Base-by-base conservation (phyloP, 2,329 filamentous ascomycete genomes). In the Emmonsiellopsis sp. region DNA sequence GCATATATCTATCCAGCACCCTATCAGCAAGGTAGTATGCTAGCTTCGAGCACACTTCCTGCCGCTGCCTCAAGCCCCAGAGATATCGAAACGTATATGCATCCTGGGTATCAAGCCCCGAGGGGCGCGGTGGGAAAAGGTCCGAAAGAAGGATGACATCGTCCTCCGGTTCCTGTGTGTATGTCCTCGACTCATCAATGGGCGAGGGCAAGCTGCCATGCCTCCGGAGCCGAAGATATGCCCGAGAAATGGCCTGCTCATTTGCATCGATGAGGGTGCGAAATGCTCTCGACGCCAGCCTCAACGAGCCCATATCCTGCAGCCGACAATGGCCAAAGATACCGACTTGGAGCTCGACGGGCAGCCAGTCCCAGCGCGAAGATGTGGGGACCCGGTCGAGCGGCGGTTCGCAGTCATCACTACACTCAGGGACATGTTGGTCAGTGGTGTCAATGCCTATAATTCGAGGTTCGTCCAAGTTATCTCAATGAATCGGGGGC, bases 61-160 rank as follows among this genome's bases (percentile, higher is more conserved):
- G 70, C 52, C 70, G 63, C 16, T 66, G 66, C 16, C 65, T 65
- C 50, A 73, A 54, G 34, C 64, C 65, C 56, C 67, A 61, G 31
- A 73, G 54, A 59, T 73, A 73, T 57, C 66, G 63, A 51, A 72
- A 73, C 2, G 70, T 70, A 54, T 71, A 73, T 42, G 69, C 59
- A 52, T 71, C 64, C 9, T 32, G 30, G 31, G 16, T n/a, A 9
- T 66, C 68, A 16, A 67, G 66, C 41, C 65, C 64, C 41, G 66
- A 67, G 40, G 65, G 67, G 5, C 64, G 58, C 0, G 71, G 71
- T 5, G 68, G 70, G 48, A 73, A 73, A 7, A 73, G 60, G 56
- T 73, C 71, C 9, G 71, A 73, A 13, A 73, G 60, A 26, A 73
- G 65, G 38, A 73, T 67, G 37, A 72, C 70, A 61, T 73, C 70